Conservation (phyloP, 1,284 basidiomycete species). For the Cerrena zonata region DNA sequence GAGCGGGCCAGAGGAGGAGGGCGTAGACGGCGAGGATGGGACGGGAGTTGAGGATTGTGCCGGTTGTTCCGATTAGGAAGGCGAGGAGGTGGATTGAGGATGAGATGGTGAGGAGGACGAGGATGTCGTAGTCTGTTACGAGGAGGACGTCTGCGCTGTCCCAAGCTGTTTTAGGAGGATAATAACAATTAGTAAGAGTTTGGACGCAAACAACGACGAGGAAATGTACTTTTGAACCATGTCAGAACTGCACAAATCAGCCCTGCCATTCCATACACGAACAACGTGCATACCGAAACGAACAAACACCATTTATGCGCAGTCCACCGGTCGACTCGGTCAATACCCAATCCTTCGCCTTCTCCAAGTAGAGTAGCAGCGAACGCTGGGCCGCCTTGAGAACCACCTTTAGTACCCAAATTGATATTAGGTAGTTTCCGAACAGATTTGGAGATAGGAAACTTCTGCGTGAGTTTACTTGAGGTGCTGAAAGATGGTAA, state of each 20-base stretch:
- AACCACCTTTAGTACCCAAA: conserved; percentile 4
- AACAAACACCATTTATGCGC: conserved; percentile 52
- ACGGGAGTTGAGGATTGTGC: conserved; percentile 69
- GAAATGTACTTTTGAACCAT: conserved; percentile 53
- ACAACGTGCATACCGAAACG: conserved; percentile 44
- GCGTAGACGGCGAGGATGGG: conserved; percentile 69
- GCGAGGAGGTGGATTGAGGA: conserved; percentile 55
- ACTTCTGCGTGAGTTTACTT: conserved; percentile 53
- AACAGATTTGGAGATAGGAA: conserved; percentile 41
- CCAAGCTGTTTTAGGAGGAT: conserved; percentile 46
- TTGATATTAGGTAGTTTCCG: conserved; percentile 18
- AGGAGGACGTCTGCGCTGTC: conserved; percentile 46
- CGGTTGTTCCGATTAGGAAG: conserved; percentile 59
- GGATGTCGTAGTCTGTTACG: conserved; percentile 51
- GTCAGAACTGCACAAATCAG: conserved; percentile 45
- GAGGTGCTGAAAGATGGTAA: conserved; percentile 26
- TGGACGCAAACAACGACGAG: no score
- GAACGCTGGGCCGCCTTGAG: conserved; percentile 13
- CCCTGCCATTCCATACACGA: conserved; percentile 43
- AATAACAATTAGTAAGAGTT: conserved; percentile 6
- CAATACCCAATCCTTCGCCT: conserved; percentile 34
- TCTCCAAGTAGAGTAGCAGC: conserved; percentile 29
- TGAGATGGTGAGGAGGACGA: conserved; percentile 59
- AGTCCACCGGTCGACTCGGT: conserved; percentile 43
- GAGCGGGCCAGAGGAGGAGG: conserved; percentile 64